These are phyloP conservation scores for Protomyces arabidopsidicola DNA, from an alignment of 1,139 yeast genomes.

Conservation along the genomic window DNA sequence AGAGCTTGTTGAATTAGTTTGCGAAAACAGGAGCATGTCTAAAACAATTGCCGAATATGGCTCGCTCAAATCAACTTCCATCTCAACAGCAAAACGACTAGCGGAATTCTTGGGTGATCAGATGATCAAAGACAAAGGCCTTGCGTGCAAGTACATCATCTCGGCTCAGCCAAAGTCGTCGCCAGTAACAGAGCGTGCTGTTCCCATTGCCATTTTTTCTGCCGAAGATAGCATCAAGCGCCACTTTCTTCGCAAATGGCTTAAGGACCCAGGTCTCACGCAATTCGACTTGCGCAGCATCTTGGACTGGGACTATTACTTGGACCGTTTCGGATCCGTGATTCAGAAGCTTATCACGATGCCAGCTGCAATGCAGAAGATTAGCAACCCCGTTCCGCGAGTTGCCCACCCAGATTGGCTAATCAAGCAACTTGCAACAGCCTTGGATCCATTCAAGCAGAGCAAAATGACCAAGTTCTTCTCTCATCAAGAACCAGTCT, in stretches of 20 bases:
- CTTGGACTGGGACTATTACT: slow-evolving; percentile 89
- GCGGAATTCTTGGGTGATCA: slow-evolving; percentile 97
- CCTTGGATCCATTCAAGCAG: slow-evolving; percentile 69
- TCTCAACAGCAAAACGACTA: slow-evolving; percentile 86
- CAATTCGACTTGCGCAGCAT: slow-evolving; percentile 83
- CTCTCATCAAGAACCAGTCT: background rate
- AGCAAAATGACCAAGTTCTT: slow-evolving; percentile 53
- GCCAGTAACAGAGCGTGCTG: slow-evolving; percentile 93
- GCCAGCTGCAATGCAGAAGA: slow-evolving; percentile 92
- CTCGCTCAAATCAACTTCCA: slow-evolving; percentile 86
- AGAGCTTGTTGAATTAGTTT: slow-evolving; percentile 87
- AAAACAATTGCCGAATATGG: slow-evolving; percentile 86
- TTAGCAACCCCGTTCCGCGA: slow-evolving; percentile 91
- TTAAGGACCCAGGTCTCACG: slow-evolving; percentile 70
- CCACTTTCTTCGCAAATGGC: slow-evolving; percentile 76
- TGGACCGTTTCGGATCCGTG: slow-evolving; percentile 86
- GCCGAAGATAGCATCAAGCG: slow-evolving; percentile 62
- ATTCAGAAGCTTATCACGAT: slow-evolving; percentile 92
- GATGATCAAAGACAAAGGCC: slow-evolving; percentile 94
- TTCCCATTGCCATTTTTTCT: slow-evolving; percentile 93
- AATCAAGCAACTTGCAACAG: slow-evolving; percentile 54
- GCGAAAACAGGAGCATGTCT: slow-evolving; percentile 95
- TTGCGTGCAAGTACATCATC: slow-evolving; percentile 91
- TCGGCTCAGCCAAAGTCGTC: slow-evolving; percentile 77
- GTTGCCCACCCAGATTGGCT: slow-evolving; percentile 96